Conservation (phyloP, 2,329 filamentous ascomycete genomes). For the Penicillium frequentans region DNA sequence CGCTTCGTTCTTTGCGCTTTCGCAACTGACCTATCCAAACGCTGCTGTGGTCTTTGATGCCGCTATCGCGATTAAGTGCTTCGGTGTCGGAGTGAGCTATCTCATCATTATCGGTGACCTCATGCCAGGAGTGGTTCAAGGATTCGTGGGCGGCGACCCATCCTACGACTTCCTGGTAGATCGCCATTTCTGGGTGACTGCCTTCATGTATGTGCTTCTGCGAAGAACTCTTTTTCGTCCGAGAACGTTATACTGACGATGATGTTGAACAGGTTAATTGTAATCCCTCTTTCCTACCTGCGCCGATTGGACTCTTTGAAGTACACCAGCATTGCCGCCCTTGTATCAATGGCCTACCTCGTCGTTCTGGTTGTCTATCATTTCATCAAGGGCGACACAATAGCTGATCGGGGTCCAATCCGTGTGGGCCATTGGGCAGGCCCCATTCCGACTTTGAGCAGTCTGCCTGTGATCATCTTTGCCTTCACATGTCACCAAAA, state of each 20-base stretch:
- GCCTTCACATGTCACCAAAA: conserved; percentile 99
- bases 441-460: conserved; percentile 74
- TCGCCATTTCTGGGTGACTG: conserved; percentile 95
- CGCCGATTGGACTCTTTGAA: conserved; percentile 91
- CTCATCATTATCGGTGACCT: conserved; percentile 98
- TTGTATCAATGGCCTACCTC: conserved; percentile 91
- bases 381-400: conserved; percentile 74
- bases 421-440: conserved; percentile 77
- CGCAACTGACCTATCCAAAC: conserved; percentile 94
- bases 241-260: background rate
- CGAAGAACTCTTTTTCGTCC: too few species aligned
- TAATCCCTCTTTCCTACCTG: conserved; percentile 92
- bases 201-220: conserved; percentile 69
- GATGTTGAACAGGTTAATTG: conserved; percentile 63
- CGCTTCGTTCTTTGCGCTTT: conserved; percentile 93
- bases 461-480: conserved; percentile 93
- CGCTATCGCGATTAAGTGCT: conserved; percentile 96
- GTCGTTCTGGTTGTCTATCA: conserved; percentile 92
- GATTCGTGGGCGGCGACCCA: conserved; percentile 67
- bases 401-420: conserved; percentile 71
- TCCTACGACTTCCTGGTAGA: conserved; percentile 76
- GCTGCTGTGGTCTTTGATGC: conserved; percentile 93
- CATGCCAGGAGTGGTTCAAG: conserved; percentile 90
- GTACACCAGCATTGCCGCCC: conserved; percentile 89
- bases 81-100: conserved; percentile 95